A percentile compares a stretch with the other conserved stretches of the same genome.
Evolutionary conservation across 2,329 filamentous ascomycete genomes (phyloP).

Genomic region (Fusarium citri): DNA sequence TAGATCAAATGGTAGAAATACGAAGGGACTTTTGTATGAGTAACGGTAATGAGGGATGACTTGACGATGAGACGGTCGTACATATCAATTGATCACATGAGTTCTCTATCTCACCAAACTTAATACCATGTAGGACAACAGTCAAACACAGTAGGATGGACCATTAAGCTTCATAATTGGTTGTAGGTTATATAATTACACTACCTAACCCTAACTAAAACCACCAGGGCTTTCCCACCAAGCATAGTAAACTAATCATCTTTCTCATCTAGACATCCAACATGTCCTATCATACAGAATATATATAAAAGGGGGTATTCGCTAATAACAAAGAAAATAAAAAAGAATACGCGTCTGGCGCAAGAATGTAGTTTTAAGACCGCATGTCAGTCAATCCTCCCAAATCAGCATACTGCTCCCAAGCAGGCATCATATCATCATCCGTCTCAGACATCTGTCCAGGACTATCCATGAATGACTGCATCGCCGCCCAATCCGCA

Average conservation of each 20-base stretch:
- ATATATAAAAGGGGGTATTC: constrained; percentile 43
- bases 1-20: not conserved
- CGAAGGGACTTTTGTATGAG: not conserved
- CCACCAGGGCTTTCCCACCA: not conserved
- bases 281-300: constrained; percentile 20
- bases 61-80: not conserved
- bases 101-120: not conserved
- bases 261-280: constrained; percentile 30
- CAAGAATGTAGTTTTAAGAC: constrained; percentile 26
- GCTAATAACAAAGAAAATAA: constrained; percentile 22
- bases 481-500: constrained; percentile 54
- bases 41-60: constrained; percentile 21
- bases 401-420: constrained; percentile 61
- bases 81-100: constrained; percentile 3
- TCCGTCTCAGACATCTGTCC: constrained; percentile 29
- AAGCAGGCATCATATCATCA: constrained; percentile 51
- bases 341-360: constrained; percentile 20
- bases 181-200: not conserved
- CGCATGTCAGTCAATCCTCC: constrained; percentile 58
- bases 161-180: not conserved
- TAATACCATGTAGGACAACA: not conserved
- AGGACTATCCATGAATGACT: constrained; percentile 50
- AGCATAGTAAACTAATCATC: constrained; percentile 29
- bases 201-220: not conserved
- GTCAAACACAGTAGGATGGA: not conserved